These are phyloP conservation scores for Talaromyces verruculosus DNA, from an alignment of 2,329 filamentous ascomycete species.

Conservation along the genomic window DNA sequence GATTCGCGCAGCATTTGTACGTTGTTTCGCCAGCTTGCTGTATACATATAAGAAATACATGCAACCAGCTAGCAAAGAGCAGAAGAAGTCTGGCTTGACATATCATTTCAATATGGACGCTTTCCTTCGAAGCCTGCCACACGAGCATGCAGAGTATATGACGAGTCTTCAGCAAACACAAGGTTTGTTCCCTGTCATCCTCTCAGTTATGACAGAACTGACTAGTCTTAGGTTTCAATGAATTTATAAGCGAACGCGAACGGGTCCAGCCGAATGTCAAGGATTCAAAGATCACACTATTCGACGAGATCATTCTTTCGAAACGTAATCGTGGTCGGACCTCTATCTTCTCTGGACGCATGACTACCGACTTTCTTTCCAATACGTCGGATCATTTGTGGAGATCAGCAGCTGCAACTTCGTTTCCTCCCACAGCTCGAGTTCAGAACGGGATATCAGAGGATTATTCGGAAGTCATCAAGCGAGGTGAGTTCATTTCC, in stretches of 20 bases:
- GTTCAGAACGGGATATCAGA: constrained; percentile 44
- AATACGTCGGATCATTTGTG: constrained; percentile 64
- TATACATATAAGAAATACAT: constrained; percentile 69
- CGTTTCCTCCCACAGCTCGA: constrained; percentile 55
- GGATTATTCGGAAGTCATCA: constrained; percentile 55
- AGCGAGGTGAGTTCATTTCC: constrained; percentile 44
- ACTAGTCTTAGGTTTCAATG: constrained; percentile 54
- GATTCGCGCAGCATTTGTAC: constrained; percentile 65
- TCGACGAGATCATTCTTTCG: constrained; percentile 64
- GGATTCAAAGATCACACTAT: constrained; percentile 59
- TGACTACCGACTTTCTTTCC: constrained; percentile 57
- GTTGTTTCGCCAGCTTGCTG: constrained; percentile 67
- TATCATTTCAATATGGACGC: constrained; percentile 68
- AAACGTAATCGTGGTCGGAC: constrained; percentile 63
- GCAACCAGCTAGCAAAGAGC: constrained; percentile 58
- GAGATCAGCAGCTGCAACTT: constrained; percentile 60
- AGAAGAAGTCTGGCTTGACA: constrained; percentile 61
- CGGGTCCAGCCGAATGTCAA: constrained; percentile 51
- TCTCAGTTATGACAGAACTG: not conserved
- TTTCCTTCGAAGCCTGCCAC: constrained; percentile 63
- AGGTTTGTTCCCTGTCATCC: constrained; percentile 38
- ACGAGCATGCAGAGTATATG: constrained; percentile 65
- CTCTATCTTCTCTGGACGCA: constrained; percentile 55
- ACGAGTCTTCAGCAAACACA: constrained; percentile 64
- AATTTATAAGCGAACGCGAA: constrained; percentile 65